A percentile compares a stretch with the other conserved stretches of the same genome.
These are phyloP conservation scores for Dictyostelium firmibasis DNA, from an alignment of 78 protist species.

Conservation along the genomic window DNA sequence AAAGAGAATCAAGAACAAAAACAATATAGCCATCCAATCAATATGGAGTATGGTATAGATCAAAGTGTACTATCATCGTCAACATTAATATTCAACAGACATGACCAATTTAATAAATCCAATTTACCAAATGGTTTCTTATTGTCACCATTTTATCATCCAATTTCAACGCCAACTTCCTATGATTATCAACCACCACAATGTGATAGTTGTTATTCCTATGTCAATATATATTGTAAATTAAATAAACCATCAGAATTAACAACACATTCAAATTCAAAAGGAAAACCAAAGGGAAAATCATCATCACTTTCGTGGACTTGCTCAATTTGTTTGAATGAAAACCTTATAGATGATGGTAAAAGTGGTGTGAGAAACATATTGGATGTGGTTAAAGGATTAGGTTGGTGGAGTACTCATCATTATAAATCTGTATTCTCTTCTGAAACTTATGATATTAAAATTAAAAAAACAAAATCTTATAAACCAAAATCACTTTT, in stretches of 20 bases:
- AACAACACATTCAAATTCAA: background rate
- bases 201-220: conserved; percentile 24
- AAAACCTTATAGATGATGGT: conserved; percentile 34
- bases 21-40: background rate
- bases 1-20: background rate
- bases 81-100: background rate
- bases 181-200: conserved; percentile 16
- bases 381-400: conserved; percentile 33
- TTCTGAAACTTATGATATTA: conserved; percentile 35
- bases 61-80: conserved; percentile 51
- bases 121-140: conserved; percentile 43
- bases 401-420: conserved; percentile 68
- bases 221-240: conserved; percentile 44
- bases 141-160: conserved; percentile 53
- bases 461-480: background rate
- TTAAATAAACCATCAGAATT: background rate
- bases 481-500: background rate
- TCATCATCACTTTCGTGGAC: background rate
- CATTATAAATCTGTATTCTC: conserved; percentile 15
- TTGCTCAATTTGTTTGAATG: conserved; percentile 36
- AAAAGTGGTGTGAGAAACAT: conserved; percentile 42
- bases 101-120: conserved; percentile 30
- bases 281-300: background rate
- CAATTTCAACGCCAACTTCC: conserved; percentile 6
- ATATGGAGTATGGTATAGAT: background rate